Evolutionary conservation across 73 alveolate genomes (phyloP), one percentile per base, ranked within the genome.

Genomic region (Tetrahymena malaccensis): DNA sequence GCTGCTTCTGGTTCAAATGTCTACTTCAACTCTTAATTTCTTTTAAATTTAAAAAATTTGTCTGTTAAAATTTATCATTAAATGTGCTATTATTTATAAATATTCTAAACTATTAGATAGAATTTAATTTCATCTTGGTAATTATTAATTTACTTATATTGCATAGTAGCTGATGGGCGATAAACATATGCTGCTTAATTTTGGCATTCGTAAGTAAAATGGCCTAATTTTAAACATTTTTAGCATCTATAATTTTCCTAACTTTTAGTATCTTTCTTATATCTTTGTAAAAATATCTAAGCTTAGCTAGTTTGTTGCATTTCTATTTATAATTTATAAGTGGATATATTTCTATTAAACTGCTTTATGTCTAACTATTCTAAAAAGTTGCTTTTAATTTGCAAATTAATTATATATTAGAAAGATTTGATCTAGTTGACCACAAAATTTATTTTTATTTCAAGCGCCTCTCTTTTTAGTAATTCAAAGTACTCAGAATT

Each of bases 151-250:
- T 94, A 94, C 96, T 93, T 94, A 50, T 57, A 94, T 55, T 96
- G 89, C 97, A 97, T 97, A 27, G 99, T 98, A 34, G 99, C 85
- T 93, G 99, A 98, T 38, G 99, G 99, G 31, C 99, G 85, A 96
- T 98, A 98, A 25, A 98, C 96, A 94, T 98, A 98, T 21, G 98
- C 99, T 35, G 96, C 97, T 70, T 97, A 99, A 85, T 98, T 98
- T 85, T 98, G 96, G 95, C 99, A 98, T 94, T 98, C 99, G 95
- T 97, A 98, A n/a, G 99, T 98, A 98, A 99, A 97, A 97, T 98
- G 99, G 10, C 99, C 99, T 94, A 94, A 97, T 96, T 97, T 96
- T 58, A 98, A 97, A 95, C 99, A 98, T 94, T 97, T 98, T 96
- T 98, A 98, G 96, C 99, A 98, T 96, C 97, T 95, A 22, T 70